A percentile compares a stretch with the other conserved stretches of the same genome.
These are phyloP conservation scores for Colletotrichum agaves DNA, from an alignment of 2,329 filamentous ascomycete genomes.

Conservation along the genomic window DNA sequence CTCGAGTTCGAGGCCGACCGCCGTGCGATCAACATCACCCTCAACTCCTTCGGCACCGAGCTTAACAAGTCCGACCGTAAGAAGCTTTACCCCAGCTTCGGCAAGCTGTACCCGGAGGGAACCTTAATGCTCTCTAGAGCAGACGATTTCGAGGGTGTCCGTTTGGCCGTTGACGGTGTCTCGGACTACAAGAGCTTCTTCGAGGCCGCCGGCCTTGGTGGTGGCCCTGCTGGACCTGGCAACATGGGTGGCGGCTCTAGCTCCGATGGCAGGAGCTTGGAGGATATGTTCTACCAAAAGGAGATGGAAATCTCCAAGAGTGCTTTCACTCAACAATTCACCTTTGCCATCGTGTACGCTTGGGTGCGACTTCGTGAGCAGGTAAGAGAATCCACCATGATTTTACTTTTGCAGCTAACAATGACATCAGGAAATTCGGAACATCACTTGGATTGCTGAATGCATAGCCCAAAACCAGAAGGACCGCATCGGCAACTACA, in stretches of 20 bases:
- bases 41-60: slow-evolving; percentile 98
- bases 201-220: slow-evolving; percentile 84
- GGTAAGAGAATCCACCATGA: slow-evolving; percentile 65
- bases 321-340: slow-evolving; percentile 96
- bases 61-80: slow-evolving; percentile 92
- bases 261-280: slow-evolving; percentile 86
- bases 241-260: slow-evolving; percentile 87
- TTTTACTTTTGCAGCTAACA: slow-evolving; percentile 46
- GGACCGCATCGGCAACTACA: slow-evolving; percentile 98
- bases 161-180: slow-evolving; percentile 92
- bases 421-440: slow-evolving; percentile 89
- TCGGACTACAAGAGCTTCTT: slow-evolving; percentile 96
- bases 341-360: slow-evolving; percentile 92
- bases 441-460: slow-evolving; percentile 99
- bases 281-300: slow-evolving; percentile 99
- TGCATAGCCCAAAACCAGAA: slow-evolving; percentile 99
- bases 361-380: slow-evolving; percentile 99
- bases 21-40: slow-evolving; percentile 97
- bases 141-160: slow-evolving; percentile 93
- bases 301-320: slow-evolving; percentile 98
- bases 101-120: slow-evolving; percentile 91
- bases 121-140: slow-evolving; percentile 94
- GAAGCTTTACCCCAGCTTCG: slow-evolving; percentile 95
- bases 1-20: slow-evolving; percentile 97
- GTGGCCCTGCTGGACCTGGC: slow-evolving; percentile 76